Evolutionary conservation across 805 yeast species (phyloP), one percentile per base, ranked within the genome.

Genomic region (Lachancea fermentati): DNA sequence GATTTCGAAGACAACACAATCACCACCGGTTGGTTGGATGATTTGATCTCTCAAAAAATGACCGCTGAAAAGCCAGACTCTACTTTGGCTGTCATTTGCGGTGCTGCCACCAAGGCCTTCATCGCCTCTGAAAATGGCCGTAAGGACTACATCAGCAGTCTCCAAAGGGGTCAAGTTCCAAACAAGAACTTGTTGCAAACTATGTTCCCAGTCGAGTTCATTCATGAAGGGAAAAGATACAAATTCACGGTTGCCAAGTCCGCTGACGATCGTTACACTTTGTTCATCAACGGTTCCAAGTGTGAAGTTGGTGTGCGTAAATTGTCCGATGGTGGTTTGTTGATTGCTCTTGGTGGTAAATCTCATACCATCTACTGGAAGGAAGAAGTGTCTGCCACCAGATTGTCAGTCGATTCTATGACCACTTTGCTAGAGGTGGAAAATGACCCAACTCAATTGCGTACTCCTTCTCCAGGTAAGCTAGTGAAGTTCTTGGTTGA

Each of bases 391-490:
- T 79, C 88, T 41, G 95, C 95, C 29, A 91, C 97, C 8, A 81
- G 98, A 67, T 66, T 93, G 52, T 85, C 96, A 18, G 96, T 93
- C 30, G 97, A 93, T 60, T 80, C 95, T 38, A 93, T 86, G 73
- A 89, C 98, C 19, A 91, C 97, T 60, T 68, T 86, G 50, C 76
- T 93, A 49, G 98, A 94, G 68, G 85, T 76, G 43, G 99, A 93
- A 70, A 91, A 87, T 58, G 99, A 93, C 62, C 99, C 99, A 50
- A 94, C 99, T 32, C 97, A 93, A 71, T 74, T 94, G 60, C 81
- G 97, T 70, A 87, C 98, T 26, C 98, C 98, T 33, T 93, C 98
- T 19, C 99, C 98, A 40, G 99, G 99, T 73, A 93, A 93, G 69
- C 75, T 93, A 51, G 95, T 91, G 47, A 86, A 86, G 62, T 93